Percentiles rank a stretch among this genome's conserved stretches.
Evolutionary conservation across 768 basidiomycete species (phyloP).

Genomic region (Neoboletus subvelutipes): DNA sequence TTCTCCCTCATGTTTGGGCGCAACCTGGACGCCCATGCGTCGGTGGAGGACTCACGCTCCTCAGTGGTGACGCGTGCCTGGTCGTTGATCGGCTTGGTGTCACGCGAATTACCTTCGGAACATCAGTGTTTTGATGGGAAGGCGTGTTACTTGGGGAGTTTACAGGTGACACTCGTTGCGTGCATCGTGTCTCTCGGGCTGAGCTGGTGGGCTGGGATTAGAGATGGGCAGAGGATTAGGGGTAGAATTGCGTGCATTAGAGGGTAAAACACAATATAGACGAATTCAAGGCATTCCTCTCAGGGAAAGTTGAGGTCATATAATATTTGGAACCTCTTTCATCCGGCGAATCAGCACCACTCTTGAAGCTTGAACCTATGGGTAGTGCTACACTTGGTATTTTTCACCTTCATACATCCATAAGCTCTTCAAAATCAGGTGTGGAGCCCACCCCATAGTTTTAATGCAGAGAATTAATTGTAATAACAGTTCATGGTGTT

Average conservation of each 20-base stretch:
- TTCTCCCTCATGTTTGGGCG: conserved; percentile 83
- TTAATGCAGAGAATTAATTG: too few species aligned
- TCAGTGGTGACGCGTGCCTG: background rate
- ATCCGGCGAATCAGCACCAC: too few species aligned
- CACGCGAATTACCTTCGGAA: conserved; percentile 26
- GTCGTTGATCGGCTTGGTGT: background rate
- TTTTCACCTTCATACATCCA: too few species aligned
- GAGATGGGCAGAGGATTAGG: conserved; percentile 24
- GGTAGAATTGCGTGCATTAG: background rate
- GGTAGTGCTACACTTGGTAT: too few species aligned
- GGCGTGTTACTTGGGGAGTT: conserved; percentile 57
- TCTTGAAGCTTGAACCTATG: too few species aligned
- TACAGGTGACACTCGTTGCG: conserved; percentile 46
- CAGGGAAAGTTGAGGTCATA: too few species aligned
- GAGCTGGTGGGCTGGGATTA: conserved; percentile 39
- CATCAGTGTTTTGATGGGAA: conserved; percentile 57
- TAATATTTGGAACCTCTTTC: too few species aligned
- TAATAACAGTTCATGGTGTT: too few species aligned
- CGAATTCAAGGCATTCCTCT: too few species aligned
- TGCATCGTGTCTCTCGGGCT: conserved; percentile 37
- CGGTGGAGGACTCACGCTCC: conserved; percentile 7
- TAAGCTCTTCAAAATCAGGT: too few species aligned
- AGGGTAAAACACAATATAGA: background rate
- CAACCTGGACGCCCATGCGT: conserved; percentile 72
- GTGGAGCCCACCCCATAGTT: too few species aligned